These are phyloP conservation scores for Helotiales sp. DNA, from an alignment of 2,329 filamentous ascomycete genomes.

Conservation along the genomic window DNA sequence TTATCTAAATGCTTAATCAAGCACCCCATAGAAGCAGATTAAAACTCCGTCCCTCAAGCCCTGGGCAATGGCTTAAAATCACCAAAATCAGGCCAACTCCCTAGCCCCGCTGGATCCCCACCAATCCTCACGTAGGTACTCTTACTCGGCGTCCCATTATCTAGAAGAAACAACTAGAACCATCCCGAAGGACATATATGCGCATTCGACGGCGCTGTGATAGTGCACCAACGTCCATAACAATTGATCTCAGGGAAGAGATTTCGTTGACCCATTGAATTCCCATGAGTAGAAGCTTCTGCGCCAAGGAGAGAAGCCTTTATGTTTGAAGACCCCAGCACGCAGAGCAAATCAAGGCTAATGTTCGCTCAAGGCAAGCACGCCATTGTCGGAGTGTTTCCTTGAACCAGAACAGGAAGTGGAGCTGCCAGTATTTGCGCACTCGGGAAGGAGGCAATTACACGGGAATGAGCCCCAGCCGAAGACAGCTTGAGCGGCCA, in stretches of 20 bases:
- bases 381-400: no score
- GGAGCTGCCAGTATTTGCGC: no score
- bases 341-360: no score
- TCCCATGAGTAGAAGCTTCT: conserved; percentile 3
- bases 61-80: background rate
- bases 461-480: no score
- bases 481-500: no score
- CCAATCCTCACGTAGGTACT: conserved; percentile 66
- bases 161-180: conserved; percentile 64
- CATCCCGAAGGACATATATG: conserved; percentile 60
- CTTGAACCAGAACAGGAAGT: no score
- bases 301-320: background rate
- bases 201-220: conserved; percentile 55
- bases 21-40: no score
- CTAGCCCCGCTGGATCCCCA: conserved; percentile 59
- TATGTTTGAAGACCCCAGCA: no score
- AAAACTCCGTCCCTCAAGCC: no score
- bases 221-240: conserved; percentile 51
- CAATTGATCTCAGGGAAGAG: conserved; percentile 57
- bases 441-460: no score
- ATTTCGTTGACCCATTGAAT: conserved; percentile 60
- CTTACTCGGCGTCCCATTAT: conserved; percentile 59
- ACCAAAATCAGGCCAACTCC: conserved; percentile 57
- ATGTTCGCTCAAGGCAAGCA: no score
- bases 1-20: no score